Conservation (phyloP, 768 basidiomycete species). For the Lentinula edodes region DNA sequence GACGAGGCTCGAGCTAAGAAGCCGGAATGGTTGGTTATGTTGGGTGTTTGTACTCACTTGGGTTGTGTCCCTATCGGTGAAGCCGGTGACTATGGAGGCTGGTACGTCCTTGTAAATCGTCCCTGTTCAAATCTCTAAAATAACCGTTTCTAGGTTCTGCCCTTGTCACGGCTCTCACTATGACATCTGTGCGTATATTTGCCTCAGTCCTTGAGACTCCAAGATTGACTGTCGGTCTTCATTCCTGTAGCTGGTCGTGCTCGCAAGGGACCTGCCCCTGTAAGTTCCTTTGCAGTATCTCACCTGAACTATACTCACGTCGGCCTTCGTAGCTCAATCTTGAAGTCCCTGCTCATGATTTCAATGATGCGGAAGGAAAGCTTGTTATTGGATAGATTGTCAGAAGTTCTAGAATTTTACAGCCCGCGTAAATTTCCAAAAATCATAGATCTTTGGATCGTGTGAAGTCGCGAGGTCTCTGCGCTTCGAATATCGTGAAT, state of each 20-base stretch:
- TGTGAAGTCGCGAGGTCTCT: neutral
- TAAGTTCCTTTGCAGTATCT: conserved; percentile 23
- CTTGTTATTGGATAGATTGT: conserved; percentile 71
- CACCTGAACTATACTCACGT: neutral
- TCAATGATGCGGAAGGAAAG: conserved; percentile 85
- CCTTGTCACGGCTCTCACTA: conserved; percentile 99
- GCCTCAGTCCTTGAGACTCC: neutral
- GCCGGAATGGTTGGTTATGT: conserved; percentile 94
- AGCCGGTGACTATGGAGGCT: conserved; percentile 95
- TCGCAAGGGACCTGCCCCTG: conserved; percentile 95
- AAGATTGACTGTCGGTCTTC: neutral
- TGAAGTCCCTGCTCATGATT: conserved; percentile 84
- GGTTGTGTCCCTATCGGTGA: conserved; percentile 99
- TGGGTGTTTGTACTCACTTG: conserved; percentile 93
- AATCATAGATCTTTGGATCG: neutral
- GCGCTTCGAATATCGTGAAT: neutral
- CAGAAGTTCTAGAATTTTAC: neutral
- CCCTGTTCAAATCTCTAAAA: neutral
- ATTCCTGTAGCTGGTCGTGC: conserved; percentile 73
- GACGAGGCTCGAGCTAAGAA: conserved; percentile 88
- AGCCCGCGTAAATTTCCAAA: neutral
- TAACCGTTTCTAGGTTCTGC: conserved; percentile 65
- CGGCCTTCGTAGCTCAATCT: conserved; percentile 67
- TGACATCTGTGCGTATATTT: conserved; percentile 74
- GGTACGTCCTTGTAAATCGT: conserved; percentile 45